Evolutionary conservation across 768 basidiomycete genomes (phyloP).

Genomic region (Harrya chromipes): DNA sequence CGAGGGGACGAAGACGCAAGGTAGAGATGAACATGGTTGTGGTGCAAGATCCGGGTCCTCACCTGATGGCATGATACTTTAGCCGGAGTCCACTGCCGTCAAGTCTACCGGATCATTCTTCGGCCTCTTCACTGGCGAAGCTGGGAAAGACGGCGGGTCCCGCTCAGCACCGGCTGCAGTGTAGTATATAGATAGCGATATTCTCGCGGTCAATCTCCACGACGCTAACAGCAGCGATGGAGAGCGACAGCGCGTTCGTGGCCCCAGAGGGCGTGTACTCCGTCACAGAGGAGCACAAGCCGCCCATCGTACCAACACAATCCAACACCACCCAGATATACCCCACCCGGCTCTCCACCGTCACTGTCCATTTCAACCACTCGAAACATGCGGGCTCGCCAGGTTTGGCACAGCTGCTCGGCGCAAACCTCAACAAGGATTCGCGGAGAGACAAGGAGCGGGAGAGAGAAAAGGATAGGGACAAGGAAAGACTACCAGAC

Average conservation of each 20-base stretch:
- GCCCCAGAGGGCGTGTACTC: constrained; percentile 91
- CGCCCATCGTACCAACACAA: constrained; percentile 43
- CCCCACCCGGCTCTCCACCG: constrained; percentile 61
- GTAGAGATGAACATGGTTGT: constrained; percentile 23
- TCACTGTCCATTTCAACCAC: constrained; percentile 60
- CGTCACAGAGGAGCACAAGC: constrained; percentile 82
- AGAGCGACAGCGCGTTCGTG: constrained; percentile 81
- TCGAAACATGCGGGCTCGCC: constrained; percentile 52
- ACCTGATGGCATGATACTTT: not conserved
- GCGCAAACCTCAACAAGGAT: constrained; percentile 57
- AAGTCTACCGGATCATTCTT: not conserved
- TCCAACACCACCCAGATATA: constrained; percentile 36
- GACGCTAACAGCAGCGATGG: constrained; percentile 43
- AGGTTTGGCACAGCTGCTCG: constrained; percentile 65
- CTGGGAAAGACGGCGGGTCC: not conserved
- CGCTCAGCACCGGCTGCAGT: not conserved
- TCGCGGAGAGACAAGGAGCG: constrained; percentile 42
- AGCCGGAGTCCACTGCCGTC: constrained; percentile 7
- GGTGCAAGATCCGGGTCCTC: constrained; percentile 28
- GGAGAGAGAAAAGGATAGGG: constrained; percentile 39
- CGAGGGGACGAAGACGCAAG: constrained; percentile 13
- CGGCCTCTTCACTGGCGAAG: not conserved
- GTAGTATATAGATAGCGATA: not conserved
- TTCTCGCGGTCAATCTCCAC: constrained; percentile 18
- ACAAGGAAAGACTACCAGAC: constrained; percentile 43